These are phyloP conservation scores for Dendrobium nobile DNA, from an alignment of 106 monocot genomes.

Conservation along the genomic window DNA sequence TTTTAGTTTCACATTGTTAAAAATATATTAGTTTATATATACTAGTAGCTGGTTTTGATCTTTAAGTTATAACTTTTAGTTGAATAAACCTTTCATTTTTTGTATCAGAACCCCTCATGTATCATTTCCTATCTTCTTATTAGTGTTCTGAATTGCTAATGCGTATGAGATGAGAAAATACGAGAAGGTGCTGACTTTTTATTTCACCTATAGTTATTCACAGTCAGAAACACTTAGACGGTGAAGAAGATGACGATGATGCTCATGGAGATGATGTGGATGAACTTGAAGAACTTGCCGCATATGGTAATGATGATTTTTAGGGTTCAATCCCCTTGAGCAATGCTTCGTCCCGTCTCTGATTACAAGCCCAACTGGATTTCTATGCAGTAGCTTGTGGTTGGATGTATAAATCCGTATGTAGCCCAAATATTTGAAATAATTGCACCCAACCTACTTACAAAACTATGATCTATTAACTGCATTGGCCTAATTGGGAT, in stretches of 20 bases:
- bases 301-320: neutral
- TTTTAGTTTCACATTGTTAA: too few species aligned
- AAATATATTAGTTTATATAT: too few species aligned
- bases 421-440: too few species aligned
- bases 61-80: too few species aligned
- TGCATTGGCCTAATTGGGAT: neutral
- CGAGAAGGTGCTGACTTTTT: neutral
- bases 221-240: neutral
- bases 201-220: neutral
- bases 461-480: neutral
- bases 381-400: too few species aligned
- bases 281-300: neutral
- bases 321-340: neutral
- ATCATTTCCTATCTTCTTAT: too few species aligned
- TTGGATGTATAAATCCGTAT: too few species aligned
- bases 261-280: constrained; percentile 2
- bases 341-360: neutral
- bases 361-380: neutral
- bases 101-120: too few species aligned
- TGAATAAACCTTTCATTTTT: too few species aligned
- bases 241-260: neutral
- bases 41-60: too few species aligned
- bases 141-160: too few species aligned
- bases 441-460: neutral
- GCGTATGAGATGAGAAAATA: too few species aligned